These are phyloP conservation scores for Hippophae gyantsensis DNA, from an alignment of 306 rosid genomes.

Conservation along the genomic window DNA sequence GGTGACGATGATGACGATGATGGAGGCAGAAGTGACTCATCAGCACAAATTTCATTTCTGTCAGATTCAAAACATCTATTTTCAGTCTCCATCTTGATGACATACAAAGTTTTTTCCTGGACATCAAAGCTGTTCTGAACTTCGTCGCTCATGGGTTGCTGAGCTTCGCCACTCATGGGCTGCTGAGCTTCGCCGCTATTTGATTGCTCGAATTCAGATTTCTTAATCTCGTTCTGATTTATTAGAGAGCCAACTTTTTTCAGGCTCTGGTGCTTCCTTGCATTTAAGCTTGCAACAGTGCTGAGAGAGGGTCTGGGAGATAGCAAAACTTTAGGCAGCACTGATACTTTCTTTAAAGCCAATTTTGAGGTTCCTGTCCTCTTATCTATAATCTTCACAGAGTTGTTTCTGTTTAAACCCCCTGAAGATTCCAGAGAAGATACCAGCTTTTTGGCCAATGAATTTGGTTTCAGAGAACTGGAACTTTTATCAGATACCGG, in stretches of 20 bases:
- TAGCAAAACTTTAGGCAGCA: conserved; percentile 16
- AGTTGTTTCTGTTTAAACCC: conserved; percentile 19
- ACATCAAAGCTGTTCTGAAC: conserved; percentile 20
- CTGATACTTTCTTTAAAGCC: conserved; percentile 21
- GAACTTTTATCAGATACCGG: conserved; percentile 28
- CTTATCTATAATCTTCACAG: conserved; percentile 30
- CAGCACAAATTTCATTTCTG: conserved; percentile 16
- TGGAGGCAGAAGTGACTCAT: conserved; percentile 19
- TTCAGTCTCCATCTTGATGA: conserved; percentile 28
- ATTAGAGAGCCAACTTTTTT: conserved; percentile 10
- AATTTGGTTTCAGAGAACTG: conserved; percentile 28
- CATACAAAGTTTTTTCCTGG: conserved; percentile 34
- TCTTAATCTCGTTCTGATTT: conserved; percentile 14
- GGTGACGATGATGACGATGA: conserved; percentile 16
- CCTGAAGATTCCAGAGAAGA: conserved; percentile 27
- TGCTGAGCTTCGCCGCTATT: neutral
- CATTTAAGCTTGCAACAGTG: conserved; percentile 20
- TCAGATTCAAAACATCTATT: conserved; percentile 29
- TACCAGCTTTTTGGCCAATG: conserved; percentile 21
- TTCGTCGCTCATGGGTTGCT: neutral
- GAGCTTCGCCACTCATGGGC: neutral
- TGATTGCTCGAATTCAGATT: conserved; percentile 12
- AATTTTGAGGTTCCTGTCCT: conserved; percentile 13
- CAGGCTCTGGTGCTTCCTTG: conserved; percentile 18
- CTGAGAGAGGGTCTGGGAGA: conserved; percentile 26